These are phyloP conservation scores for Marasmius fiardii DNA, from an alignment of 1,284 basidiomycete genomes.

Conservation along the genomic window DNA sequence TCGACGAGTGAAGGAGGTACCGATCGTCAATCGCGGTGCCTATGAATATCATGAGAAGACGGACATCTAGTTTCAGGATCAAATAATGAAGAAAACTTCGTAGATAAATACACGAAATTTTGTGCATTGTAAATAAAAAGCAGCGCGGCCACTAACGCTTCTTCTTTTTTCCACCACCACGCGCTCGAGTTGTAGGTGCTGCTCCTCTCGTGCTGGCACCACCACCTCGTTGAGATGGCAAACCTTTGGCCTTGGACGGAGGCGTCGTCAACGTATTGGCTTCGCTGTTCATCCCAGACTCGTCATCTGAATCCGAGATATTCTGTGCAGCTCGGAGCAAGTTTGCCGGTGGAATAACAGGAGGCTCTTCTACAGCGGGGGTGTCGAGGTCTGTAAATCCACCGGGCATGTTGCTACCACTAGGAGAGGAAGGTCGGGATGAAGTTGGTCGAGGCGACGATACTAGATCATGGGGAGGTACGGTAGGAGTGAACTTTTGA, in stretches of 20 bases:
- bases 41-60: too few species aligned
- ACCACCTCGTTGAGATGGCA: conserved; percentile 3
- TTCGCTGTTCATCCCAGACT: conserved; percentile 12
- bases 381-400: conserved; percentile 1
- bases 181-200: not conserved
- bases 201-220: not conserved
- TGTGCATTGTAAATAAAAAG: too few species aligned
- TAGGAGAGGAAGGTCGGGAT: not conserved
- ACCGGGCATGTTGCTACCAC: not conserved
- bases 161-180: not conserved
- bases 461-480: not conserved
- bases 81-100: too few species aligned
- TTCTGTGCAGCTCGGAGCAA: conserved; percentile 9
- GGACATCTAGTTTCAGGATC: too few species aligned
- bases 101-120: too few species aligned
- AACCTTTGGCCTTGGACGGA: conserved; percentile 5
- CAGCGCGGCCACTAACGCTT: not conserved
- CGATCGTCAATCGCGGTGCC: too few species aligned
- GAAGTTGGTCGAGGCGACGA: not conserved
- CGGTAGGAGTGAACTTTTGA: not conserved
- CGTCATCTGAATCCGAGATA: conserved; percentile 9
- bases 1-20: too few species aligned
- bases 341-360: conserved; percentile 8
- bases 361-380: not conserved
- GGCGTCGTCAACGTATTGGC: conserved; percentile 12